Evolutionary conservation across 768 basidiomycete species (phyloP).

Genomic region (Serendipita sp.): DNA sequence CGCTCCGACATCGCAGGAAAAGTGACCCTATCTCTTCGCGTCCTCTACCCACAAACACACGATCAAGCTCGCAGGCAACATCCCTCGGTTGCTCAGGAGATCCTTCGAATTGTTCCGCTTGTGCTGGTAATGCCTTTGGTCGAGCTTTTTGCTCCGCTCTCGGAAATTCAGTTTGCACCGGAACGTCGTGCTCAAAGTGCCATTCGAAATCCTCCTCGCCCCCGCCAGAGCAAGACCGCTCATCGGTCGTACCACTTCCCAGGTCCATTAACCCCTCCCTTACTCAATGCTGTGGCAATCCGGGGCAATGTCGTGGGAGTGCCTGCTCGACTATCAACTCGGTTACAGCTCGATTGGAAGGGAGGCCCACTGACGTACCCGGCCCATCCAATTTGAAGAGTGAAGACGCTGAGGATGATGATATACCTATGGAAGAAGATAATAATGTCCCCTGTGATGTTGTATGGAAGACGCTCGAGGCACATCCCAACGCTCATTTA

Average conservation of each 20-base stretch:
- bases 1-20: constrained; percentile 40
- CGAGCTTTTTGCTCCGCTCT: constrained; percentile 76
- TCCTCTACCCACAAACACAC: constrained; percentile 30
- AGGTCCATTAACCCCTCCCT: background rate
- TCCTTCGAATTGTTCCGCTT: constrained; percentile 71
- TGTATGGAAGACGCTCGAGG: constrained; percentile 72
- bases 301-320: constrained; percentile 19
- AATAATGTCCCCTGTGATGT: constrained; percentile 64
- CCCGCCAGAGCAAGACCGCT: constrained; percentile 11
- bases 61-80: constrained; percentile 22
- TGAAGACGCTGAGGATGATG: background rate
- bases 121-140: constrained; percentile 72
- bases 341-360: constrained; percentile 5
- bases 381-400: background rate
- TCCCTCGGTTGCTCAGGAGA: constrained; percentile 55
- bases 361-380: background rate
- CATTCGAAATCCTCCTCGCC: constrained; percentile 18
- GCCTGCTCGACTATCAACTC: constrained; percentile 9
- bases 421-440: constrained; percentile 11
- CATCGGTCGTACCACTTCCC: background rate
- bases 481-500: constrained; percentile 77
- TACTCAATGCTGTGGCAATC: constrained; percentile 16
- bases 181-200: constrained; percentile 38
- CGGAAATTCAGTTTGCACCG: constrained; percentile 38
- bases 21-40: background rate